Percentiles rank a stretch among this genome's conserved stretches.
Evolutionary conservation across 1,284 basidiomycete species (phyloP).

Genomic region (Xanthoconium separans): DNA sequence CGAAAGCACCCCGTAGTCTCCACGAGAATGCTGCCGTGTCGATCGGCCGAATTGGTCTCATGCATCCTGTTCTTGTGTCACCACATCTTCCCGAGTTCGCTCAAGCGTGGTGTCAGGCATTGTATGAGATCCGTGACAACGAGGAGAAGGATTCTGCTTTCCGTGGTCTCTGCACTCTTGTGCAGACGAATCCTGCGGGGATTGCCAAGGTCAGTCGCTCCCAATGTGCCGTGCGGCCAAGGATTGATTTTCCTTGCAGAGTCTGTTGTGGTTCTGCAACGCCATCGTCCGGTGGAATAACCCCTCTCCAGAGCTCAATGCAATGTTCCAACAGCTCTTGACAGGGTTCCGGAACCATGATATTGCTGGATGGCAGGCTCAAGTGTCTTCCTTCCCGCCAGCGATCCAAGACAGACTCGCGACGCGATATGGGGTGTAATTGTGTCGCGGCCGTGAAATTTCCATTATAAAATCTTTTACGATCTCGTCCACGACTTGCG

Average conservation of each 20-base stretch:
- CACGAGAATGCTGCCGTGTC: conserved; percentile 99
- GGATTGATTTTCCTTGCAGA: conserved; percentile 45
- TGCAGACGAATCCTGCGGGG: conserved; percentile 90
- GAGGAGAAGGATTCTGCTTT: conserved; percentile 99
- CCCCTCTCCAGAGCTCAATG: conserved; percentile 85
- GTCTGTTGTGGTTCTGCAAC: conserved; percentile 93
- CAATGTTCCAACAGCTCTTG: conserved; percentile 86
- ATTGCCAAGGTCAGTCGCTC: conserved; percentile 71
- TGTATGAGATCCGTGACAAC: conserved; percentile 99
- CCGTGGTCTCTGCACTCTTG: conserved; percentile 94
- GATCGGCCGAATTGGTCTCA: conserved; percentile 95
- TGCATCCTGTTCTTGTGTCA: conserved; percentile 86
- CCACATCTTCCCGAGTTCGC: conserved; percentile 91
- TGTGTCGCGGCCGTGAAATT: conserved; percentile 1
- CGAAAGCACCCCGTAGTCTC: conserved; percentile 90
- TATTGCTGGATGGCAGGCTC: conserved; percentile 72
- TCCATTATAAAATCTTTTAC: conserved; percentile 7
- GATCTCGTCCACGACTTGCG: conserved; percentile 17
- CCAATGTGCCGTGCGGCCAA: neutral
- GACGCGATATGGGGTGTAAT: conserved; percentile 72
- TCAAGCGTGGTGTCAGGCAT: conserved; percentile 94
- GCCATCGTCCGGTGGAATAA: conserved; percentile 93
- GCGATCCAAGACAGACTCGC: conserved; percentile 77
- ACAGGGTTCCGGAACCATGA: conserved; percentile 85
- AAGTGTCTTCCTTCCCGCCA: conserved; percentile 74